phyloP scores from a whole-genome alignment of 768 basidiomycete species.

The Sistotremastrum niveocremeum region DNA sequence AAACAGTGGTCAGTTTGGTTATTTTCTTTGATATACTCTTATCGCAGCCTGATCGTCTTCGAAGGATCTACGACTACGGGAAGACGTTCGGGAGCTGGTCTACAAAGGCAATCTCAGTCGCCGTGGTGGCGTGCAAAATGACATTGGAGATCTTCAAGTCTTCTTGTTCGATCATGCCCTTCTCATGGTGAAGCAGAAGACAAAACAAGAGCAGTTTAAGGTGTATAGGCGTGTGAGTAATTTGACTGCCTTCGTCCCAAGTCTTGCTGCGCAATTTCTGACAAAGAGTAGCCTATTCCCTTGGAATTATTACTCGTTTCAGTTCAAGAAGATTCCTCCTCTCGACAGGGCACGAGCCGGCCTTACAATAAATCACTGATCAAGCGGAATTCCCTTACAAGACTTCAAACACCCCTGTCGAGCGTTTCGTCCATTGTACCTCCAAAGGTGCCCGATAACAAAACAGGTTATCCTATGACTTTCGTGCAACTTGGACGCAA shows the following conservation, averaged over 20 bases:
- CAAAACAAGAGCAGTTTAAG: slow-evolving; percentile 82
- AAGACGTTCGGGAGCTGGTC: slow-evolving; percentile 82
- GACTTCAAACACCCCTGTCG: slow-evolving; percentile 26
- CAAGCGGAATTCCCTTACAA: slow-evolving; percentile 30
- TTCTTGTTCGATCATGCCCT: slow-evolving; percentile 96
- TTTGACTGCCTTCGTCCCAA: no score
- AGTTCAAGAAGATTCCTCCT: slow-evolving; percentile 23
- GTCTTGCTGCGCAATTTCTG: background rate
- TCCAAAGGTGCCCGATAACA: slow-evolving; percentile 33
- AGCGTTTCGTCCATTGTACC: slow-evolving; percentile 34
- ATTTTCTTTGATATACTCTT: background rate
- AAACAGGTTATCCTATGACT: slow-evolving; percentile 83
- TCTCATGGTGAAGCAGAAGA: slow-evolving; percentile 79
- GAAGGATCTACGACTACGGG: slow-evolving; percentile 74
- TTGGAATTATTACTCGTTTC: background rate
- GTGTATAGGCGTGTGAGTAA: slow-evolving; percentile 79
- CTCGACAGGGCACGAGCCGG: slow-evolving; percentile 11
- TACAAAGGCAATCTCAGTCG: slow-evolving; percentile 86
- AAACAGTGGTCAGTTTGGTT: slow-evolving; percentile 58
- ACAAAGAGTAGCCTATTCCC: background rate
- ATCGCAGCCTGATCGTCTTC: background rate
- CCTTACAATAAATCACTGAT: slow-evolving; percentile 22
- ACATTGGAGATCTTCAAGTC: slow-evolving; percentile 82
- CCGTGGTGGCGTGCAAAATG: slow-evolving; percentile 53
- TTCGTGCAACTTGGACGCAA: slow-evolving; percentile 90